Percentiles rank a stretch among this genome's conserved stretches.
These are phyloP conservation scores for Aspergillus ochraceoroseus DNA, from an alignment of 2,329 filamentous ascomycete species.

Conservation along the genomic window DNA sequence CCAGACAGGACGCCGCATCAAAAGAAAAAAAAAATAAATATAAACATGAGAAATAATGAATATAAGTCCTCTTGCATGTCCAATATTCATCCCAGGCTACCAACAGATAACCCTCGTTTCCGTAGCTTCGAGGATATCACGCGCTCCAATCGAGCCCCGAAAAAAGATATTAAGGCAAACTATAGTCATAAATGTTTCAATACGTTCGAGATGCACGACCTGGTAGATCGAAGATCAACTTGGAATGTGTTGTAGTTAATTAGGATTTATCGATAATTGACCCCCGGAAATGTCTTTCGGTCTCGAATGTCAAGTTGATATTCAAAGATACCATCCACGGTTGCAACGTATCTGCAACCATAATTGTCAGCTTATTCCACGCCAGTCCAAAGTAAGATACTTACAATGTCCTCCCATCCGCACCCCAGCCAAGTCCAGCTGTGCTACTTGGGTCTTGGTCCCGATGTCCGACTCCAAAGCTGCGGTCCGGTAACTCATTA, in stretches of 20 bases:
- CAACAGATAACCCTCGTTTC: no score
- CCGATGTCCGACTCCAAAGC: constrained; percentile 27
- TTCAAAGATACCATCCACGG: constrained; percentile 47
- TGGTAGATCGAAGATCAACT: no score
- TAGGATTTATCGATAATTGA: constrained; percentile 38
- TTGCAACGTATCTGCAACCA: constrained; percentile 43
- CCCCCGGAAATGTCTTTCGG: constrained; percentile 46
- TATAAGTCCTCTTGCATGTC: neutral
- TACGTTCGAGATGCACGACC: no score
- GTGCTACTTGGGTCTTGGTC: constrained; percentile 42
- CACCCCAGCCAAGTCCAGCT: constrained; percentile 47
- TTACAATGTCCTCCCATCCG: constrained; percentile 46
- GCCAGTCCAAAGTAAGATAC: constrained; percentile 20
- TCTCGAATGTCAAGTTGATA: constrained; percentile 46
- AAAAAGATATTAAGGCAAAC: no score
- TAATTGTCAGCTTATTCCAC: constrained; percentile 13
- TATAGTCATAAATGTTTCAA: no score
- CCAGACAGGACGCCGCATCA: neutral
- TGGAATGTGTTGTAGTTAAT: neutral
- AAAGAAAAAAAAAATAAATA: neutral
- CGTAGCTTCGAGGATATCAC: no score
- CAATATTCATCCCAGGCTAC: neutral
- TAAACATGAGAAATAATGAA: neutral
- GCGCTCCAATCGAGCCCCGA: no score
- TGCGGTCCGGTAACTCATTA: constrained; percentile 35